A percentile compares a stretch with the other conserved stretches of the same genome.
phyloP scores from a whole-genome alignment of 2,329 filamentous ascomycete genomes.

The Penicillium hordei region DNA sequence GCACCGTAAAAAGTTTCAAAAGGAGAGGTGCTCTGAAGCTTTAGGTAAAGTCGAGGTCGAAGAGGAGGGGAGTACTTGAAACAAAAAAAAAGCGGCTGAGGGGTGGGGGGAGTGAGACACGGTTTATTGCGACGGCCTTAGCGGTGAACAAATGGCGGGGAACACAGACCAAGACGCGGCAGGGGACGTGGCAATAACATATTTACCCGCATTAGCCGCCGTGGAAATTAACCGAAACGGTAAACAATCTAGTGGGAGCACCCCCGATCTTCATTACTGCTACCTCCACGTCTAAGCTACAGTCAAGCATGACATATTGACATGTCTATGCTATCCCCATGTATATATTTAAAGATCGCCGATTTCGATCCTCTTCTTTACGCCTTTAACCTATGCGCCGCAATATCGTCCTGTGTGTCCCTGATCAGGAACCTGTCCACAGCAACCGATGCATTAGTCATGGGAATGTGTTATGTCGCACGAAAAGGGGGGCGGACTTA shows the following conservation, averaged over 20 bases:
- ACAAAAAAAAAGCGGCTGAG: constrained; percentile 24
- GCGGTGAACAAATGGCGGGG: constrained; percentile 26
- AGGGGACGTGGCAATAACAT: constrained; percentile 18
- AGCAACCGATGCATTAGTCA: constrained; percentile 12
- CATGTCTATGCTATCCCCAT: neutral
- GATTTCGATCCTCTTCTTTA: constrained; percentile 29
- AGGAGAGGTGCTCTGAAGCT: neutral
- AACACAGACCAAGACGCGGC: constrained; percentile 1
- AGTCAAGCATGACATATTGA: neutral
- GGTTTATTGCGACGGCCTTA: constrained; percentile 28
- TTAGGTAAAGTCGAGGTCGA: constrained; percentile 1
- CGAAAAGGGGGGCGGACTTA: constrained; percentile 53
- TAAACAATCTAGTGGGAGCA: constrained; percentile 1
- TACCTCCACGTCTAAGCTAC: constrained; percentile 2
- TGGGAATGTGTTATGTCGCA: neutral
- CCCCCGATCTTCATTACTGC: neutral
- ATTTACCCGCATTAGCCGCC: neutral
- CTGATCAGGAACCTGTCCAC: constrained; percentile 74
- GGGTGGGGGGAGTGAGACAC: constrained; percentile 24
- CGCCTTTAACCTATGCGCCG: constrained; percentile 70
- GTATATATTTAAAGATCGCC: neutral
- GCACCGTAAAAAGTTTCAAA: neutral
- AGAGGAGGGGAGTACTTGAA: constrained; percentile 11
- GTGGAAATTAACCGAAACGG: constrained; percentile 17
- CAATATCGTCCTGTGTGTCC: constrained; percentile 80